These are phyloP conservation scores for Trichoderma sp. DNA, from an alignment of 2,329 filamentous ascomycete species.

Conservation along the genomic window DNA sequence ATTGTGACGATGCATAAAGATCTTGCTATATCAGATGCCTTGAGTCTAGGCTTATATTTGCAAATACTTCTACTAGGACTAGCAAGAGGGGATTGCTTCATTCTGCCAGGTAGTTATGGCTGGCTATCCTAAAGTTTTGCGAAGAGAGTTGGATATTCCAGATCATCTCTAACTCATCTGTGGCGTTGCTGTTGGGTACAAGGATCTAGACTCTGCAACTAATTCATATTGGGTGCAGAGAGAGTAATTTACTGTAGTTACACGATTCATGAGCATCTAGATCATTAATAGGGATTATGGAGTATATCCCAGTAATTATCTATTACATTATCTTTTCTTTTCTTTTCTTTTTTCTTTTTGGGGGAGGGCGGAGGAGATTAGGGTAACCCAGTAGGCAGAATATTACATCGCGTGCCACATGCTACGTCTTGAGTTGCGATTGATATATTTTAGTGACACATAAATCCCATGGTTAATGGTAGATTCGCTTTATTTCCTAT, in stretches of 20 bases:
- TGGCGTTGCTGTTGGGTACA: neutral
- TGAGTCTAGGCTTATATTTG: neutral
- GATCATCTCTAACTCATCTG: conserved; percentile 10
- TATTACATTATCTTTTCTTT: too few relatives aligned
- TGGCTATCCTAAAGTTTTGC: conserved; percentile 5
- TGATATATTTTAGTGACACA: too few relatives aligned
- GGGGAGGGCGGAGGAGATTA: too few relatives aligned
- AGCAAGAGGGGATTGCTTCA: conserved; percentile 12
- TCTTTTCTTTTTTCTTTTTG: too few relatives aligned
- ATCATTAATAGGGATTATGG: too few relatives aligned
- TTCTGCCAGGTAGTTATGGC: conserved; percentile 9
- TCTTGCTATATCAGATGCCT: neutral
- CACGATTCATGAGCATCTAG: neutral
- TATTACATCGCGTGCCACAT: neutral
- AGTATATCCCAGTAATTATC: too few relatives aligned
- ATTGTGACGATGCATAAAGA: conserved; percentile 20
- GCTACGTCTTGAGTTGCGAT: too few relatives aligned
- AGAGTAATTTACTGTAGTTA: neutral
- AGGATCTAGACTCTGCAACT: neutral
- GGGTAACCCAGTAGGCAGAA: neutral
- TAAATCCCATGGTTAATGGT: too few relatives aligned
- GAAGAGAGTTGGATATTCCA: neutral
- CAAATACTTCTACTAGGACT: conserved; percentile 7
- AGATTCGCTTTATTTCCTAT: too few relatives aligned
- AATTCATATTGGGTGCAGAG: neutral